Evolutionary conservation across 768 basidiomycete genomes (phyloP), one percentile per base, ranked within the genome.

Genomic region (Artomyces pyxidatus): DNA sequence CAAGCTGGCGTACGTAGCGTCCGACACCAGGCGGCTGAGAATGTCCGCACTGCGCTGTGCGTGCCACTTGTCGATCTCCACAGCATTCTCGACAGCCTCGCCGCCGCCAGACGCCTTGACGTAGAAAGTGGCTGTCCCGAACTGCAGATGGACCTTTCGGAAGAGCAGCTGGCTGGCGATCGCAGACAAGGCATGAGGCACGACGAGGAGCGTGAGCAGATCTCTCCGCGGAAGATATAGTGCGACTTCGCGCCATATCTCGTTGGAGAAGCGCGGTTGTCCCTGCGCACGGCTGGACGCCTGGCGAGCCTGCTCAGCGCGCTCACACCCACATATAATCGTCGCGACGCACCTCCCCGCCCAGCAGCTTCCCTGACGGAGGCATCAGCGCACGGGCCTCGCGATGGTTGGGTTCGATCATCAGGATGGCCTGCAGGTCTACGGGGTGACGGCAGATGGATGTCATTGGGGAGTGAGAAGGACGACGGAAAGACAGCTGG

Each of bases 201-300:
- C 73, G 44, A 76, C 73, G 1, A 86, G 68, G 0, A 85, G 66
- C 1, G 79, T 73, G 57, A 78, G 81, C 44, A 86, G 75, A 60
- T 87, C 85, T 9, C 74, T 73, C 17, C 76, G 72, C 0, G 83
- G 78, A 5, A 87, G 71, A 57, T 72, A 80, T 5, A 72, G 64
- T 0, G 77, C 82, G 32, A 87, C 78, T 59, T 85, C 78, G 29
- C 79, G 70, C 85, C 85, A 87, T 45, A 86, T 77, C 64, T 87
- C 85, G 6, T 70, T 69, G 3, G 83, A 84, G 56, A 86, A 77
- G 17, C 73, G 72, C 32, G 76, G 76, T 16, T 70, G 73, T 43
- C 69, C 70, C 25, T 65, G 60, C 8, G 73, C 72, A 14, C 74
- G 64, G 38, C 61, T 54, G 30, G 63, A 54, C 42, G 63, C 61